phyloP scores from a whole-genome alignment of 2,329 filamentous ascomycete species.

The Ambrosiella xylebori region DNA sequence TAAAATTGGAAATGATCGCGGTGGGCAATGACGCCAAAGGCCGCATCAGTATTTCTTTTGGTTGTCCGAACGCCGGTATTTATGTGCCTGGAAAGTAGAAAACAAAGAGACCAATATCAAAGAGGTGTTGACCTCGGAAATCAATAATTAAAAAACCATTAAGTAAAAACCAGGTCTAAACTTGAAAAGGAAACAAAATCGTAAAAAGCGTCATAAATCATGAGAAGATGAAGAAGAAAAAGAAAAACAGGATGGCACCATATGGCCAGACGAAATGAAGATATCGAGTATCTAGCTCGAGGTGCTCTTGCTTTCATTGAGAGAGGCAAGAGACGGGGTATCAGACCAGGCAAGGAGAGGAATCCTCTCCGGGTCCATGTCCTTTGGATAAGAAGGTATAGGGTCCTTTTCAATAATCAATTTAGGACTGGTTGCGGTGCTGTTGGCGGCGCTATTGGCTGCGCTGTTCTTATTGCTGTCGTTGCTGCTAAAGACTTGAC shows the following conservation, averaged over 20 bases:
- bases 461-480: slow-evolving; percentile 26
- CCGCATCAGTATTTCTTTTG: not conserved
- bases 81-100: not conserved
- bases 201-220: not conserved
- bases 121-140: not conserved
- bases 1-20: not conserved
- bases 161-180: not conserved
- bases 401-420: slow-evolving; percentile 5
- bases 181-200: not conserved
- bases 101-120: not conserved
- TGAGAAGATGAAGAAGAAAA: not conserved
- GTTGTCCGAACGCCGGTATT: not conserved
- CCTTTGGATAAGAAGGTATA: not conserved
- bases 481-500: slow-evolving; percentile 39
- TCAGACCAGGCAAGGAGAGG: not conserved
- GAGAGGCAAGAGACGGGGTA: not conserved
- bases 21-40: not conserved
- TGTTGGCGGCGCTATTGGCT: slow-evolving; percentile 26
- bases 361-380: not conserved
- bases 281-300: not conserved
- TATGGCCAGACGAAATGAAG: not conserved
- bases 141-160: not conserved
- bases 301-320: not conserved
- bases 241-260: not conserved
- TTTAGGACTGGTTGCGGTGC: not conserved